A percentile compares a stretch with the other conserved stretches of the same genome.
These are phyloP conservation scores for Cryphonectria radicalis DNA, from an alignment of 2,329 filamentous ascomycete genomes.

Conservation along the genomic window DNA sequence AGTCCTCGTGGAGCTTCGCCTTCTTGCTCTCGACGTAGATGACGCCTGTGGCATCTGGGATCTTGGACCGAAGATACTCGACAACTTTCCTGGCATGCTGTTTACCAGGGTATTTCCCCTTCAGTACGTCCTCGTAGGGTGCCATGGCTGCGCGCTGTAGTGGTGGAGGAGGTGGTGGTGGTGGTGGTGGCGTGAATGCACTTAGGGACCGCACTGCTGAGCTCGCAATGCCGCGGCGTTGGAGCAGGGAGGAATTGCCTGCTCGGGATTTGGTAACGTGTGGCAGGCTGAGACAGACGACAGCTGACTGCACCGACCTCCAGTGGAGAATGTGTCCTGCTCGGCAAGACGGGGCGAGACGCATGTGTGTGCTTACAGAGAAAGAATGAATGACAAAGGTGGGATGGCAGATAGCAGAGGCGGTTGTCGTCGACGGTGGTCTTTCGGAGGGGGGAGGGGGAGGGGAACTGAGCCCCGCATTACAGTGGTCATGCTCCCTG, in stretches of 20 bases:
- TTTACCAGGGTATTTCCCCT: constrained; percentile 80
- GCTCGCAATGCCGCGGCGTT: background rate
- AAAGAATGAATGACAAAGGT: background rate
- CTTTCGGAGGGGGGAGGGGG: background rate
- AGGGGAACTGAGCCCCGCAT: background rate
- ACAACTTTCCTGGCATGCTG: constrained; percentile 83
- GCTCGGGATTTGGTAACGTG: background rate
- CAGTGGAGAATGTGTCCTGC: background rate
- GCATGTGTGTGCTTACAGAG: constrained; percentile 2
- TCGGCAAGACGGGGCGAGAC: background rate
- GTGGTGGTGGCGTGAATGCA: background rate
- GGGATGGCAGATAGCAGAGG: background rate
- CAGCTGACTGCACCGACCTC: background rate
- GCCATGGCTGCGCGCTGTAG: constrained; percentile 36
- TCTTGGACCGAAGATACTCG: constrained; percentile 71
- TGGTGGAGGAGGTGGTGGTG: background rate
- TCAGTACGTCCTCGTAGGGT: constrained; percentile 55
- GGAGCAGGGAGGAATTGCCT: background rate
- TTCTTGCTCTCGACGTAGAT: constrained; percentile 89
- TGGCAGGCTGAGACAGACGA: background rate
- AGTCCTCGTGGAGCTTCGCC: constrained; percentile 84
- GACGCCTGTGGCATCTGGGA: constrained; percentile 68
- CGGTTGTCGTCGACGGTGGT: background rate
- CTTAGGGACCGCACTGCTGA: background rate
- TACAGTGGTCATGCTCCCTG: background rate